A percentile compares a stretch with the other conserved stretches of the same genome.
Evolutionary conservation across 371 early-diverging fungal genomes (phyloP).

Genomic region (Lichtheimia hyalospora): DNA sequence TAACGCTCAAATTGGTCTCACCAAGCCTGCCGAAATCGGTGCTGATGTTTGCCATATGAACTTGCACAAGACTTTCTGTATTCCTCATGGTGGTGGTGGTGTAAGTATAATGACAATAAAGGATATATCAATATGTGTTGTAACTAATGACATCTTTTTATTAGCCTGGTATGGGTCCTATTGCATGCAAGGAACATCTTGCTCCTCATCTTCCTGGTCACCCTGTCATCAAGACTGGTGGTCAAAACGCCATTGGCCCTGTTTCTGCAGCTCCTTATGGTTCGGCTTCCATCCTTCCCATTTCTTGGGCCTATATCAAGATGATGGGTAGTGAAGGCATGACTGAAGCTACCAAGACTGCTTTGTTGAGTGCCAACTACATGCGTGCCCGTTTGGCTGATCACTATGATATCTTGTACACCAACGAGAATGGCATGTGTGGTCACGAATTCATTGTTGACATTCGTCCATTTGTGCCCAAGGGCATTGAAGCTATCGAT

Average conservation of each 20-base stretch:
- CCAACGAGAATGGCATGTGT: constrained; percentile 91
- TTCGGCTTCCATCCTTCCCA: constrained; percentile 92
- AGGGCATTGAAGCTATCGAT: constrained; percentile 91
- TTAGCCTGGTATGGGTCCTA: constrained; percentile 87
- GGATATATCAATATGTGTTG: not conserved
- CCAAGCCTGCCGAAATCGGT: constrained; percentile 94
- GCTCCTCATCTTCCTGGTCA: constrained; percentile 93
- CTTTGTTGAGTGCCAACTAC: constrained; percentile 97
- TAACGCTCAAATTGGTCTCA: constrained; percentile 97
- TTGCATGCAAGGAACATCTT: constrained; percentile 85
- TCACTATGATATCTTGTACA: constrained; percentile 89
- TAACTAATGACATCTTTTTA: not conserved
- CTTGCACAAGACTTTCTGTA: constrained; percentile 98
- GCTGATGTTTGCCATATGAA: constrained; percentile 99
- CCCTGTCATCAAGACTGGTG: constrained; percentile 75
- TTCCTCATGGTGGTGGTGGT: constrained; percentile 98
- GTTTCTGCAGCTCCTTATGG: constrained; percentile 97
- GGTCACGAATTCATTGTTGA: constrained; percentile 99
- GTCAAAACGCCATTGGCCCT: constrained; percentile 84
- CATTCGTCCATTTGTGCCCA: constrained; percentile 80
- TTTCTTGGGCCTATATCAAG: constrained; percentile 97
- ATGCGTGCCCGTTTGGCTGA: constrained; percentile 86
- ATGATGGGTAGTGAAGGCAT: constrained; percentile 94
- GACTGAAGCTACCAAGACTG: constrained; percentile 81
- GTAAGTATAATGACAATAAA: constrained; percentile 21